phyloP scores from a whole-genome alignment of 2,329 filamentous ascomycete genomes.

The Hymenoscyphus scutula region DNA sequence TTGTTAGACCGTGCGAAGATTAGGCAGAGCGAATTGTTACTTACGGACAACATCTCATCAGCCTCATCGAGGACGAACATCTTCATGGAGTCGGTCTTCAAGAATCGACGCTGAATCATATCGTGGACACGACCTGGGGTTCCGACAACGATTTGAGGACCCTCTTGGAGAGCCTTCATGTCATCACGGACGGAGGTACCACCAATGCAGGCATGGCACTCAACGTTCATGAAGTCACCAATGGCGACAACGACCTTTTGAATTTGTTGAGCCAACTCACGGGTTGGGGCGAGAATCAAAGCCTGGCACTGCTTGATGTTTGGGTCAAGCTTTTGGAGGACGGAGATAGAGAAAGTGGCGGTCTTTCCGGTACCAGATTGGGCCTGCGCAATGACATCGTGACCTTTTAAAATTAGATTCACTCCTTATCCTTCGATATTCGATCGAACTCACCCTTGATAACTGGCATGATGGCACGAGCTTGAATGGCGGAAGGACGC shows the following conservation, averaged over 20 bases:
- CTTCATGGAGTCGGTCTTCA: constrained; percentile 98
- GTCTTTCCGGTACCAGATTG: constrained; percentile 18
- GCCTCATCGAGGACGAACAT: constrained; percentile 99
- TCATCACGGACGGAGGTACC: constrained; percentile 97
- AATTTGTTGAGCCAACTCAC: constrained; percentile 98
- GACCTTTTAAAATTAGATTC: constrained; percentile 52
- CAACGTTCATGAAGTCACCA: constrained; percentile 98
- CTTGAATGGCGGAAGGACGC: constrained; percentile 98
- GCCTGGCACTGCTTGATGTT: constrained; percentile 96
- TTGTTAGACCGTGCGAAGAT: constrained; percentile 37
- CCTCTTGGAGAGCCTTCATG: constrained; percentile 95
- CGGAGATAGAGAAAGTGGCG: constrained; percentile 98
- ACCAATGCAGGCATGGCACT: constrained; percentile 99
- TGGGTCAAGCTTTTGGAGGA: constrained; percentile 97
- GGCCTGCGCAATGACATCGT: constrained; percentile 93
- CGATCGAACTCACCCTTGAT: constrained; percentile 78
- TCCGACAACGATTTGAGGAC: constrained; percentile 95
- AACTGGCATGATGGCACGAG: constrained; percentile 99
- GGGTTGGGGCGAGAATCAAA: constrained; percentile 94
- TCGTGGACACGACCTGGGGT: constrained; percentile 98
- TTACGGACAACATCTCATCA: constrained; percentile 95
- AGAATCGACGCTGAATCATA: constrained; percentile 98
- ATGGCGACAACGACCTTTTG: constrained; percentile 99
- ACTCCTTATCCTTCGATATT: constrained; percentile 6
- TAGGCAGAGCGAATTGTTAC: constrained; percentile 28